Base-by-base conservation (phyloP, 1,284 basidiomycete species). In the Cryptococcus maquisensis region DNA sequence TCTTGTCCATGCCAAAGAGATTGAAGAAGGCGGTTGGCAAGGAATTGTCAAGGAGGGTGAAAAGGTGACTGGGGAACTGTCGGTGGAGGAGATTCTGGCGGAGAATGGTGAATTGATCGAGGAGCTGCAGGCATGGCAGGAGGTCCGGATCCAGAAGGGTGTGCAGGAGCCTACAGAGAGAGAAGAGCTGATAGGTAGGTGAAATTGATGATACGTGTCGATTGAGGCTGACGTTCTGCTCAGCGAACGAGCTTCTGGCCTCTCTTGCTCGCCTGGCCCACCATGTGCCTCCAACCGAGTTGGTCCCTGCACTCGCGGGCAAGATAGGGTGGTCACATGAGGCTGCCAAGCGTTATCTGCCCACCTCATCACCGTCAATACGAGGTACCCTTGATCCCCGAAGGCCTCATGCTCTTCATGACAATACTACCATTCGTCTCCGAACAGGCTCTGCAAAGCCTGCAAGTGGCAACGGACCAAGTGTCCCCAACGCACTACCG, bases 321-420 rank as follows among this genome's bases (percentile, higher is more conserved):
- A 52, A 57, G 20, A 32, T 50, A 2, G 68, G 68, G n/a, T 46
- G 66, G n/a, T 71, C 71, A 2, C 69, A 72, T 52, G 49, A 54
- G 1, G 57, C 69, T 4, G 63, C 67, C 1, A 42, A 56, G 43
- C 65, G 66, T 8, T 47, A 66, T 44, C 41, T 71, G 16, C 59
- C 63, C 7, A 52, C 57, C 9, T 45, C 56, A 2, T 54, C 56
- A 2, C 71, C 72, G 3, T 43, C 55, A 18, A 61, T 72, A 13
- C 66, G 72, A 3, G 72, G 72, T 10, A 73, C 65, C 10, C 62
- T 73, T 7, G 71, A 74, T 55, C 67, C 67, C 7, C 61, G 67
- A 7, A 67, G 72, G 3, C 64, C 67, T 4, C 62, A 61, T 24
- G 72, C 72, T 18, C 51, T 74, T 18, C 69, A 71, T 52, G 72